Percentiles rank a stretch among this genome's conserved stretches.
Evolutionary conservation across 208 protist genomes (phyloP).

Genomic region (Wallacemonas sp.): DNA sequence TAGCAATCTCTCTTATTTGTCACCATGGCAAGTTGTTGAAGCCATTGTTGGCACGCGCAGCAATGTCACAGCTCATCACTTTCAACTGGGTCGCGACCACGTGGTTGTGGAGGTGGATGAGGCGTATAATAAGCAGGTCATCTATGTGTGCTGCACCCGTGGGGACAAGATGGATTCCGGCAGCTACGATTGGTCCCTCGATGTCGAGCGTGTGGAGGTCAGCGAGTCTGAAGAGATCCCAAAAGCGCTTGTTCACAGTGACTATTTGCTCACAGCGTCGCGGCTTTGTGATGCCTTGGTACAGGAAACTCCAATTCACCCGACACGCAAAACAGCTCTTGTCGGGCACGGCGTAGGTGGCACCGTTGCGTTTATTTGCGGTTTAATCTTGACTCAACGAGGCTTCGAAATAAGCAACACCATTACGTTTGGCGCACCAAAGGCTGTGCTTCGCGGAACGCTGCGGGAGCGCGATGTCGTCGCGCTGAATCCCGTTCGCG

Average conservation of each 20-base stretch:
- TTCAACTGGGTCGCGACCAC: slow-evolving; percentile 63
- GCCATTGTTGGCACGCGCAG: slow-evolving; percentile 69
- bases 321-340: slow-evolving; percentile 71
- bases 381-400: slow-evolving; percentile 52
- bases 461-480: slow-evolving; percentile 56
- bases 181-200: slow-evolving; percentile 62
- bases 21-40: slow-evolving; percentile 72
- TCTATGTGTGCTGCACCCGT: slow-evolving; percentile 67
- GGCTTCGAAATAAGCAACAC: slow-evolving; percentile 76
- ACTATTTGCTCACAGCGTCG: slow-evolving; percentile 48
- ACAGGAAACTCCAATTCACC: slow-evolving; percentile 70
- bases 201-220: slow-evolving; percentile 72
- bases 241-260: slow-evolving; percentile 62
- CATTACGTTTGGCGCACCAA: slow-evolving; percentile 75
- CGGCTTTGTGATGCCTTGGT: slow-evolving; percentile 62
- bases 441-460: slow-evolving; percentile 52
- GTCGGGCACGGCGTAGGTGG: slow-evolving; percentile 81
- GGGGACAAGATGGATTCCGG: slow-evolving; percentile 22
- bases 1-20: slow-evolving; percentile 34
- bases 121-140: slow-evolving; percentile 77
- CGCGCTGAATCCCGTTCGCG: slow-evolving; percentile 69
- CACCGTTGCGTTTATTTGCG: slow-evolving; percentile 53
- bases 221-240: slow-evolving; percentile 73
- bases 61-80: slow-evolving; percentile 68
- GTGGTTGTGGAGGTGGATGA: slow-evolving; percentile 83